Evolutionary conservation across 2,329 filamentous ascomycete genomes (phyloP), one percentile per base, ranked within the genome.

Genomic region (Ampelomyces quisqualis): DNA sequence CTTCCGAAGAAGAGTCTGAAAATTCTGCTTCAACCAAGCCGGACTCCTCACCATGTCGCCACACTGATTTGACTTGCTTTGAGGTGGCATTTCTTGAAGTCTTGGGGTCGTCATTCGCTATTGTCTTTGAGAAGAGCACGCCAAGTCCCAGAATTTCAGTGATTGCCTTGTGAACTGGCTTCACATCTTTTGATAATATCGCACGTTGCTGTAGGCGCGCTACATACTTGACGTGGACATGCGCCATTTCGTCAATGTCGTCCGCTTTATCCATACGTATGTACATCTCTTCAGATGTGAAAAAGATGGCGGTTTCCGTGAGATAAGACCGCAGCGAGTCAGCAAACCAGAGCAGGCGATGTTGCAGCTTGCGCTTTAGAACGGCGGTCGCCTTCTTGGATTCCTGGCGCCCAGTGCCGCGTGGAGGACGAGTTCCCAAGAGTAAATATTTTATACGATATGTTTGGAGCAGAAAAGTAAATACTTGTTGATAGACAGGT

Each of bases 181-280:
- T 74, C 3, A 95, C 70, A 38, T 83, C 84, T 11, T 75, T 70
- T 0, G 84, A 81, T 0, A 94, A 77, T 17, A 93, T 78, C 7
- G 86, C 81, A 49, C 88, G 82, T 21, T 82, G 78, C 40, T 83
- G 73, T 8, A 93, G 70, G 2, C 76, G 76, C 30, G 74, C 75
- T 30, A 86, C 71, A 56, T 85, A 91, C 0, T 67, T 62, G 4
- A 78, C 70, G 61, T 95, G 90, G 1, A 83, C 76, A 1, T 69
- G 69, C 18, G 90, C 82, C 87, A 96, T 94, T 18, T 78, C 78
- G 60, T 96, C 89, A 7, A 96, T 81, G 52, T 91, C 88, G 18
- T 77, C 74, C 0, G 88, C 81, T 5, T 72, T 69, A 10, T 70
- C 67, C 36, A 96, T 75, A 0, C 76, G 72, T 2, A 67, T 62